Evolutionary conservation across 2,329 filamentous ascomycete genomes (phyloP).

Genomic region (Venturia pyrina): DNA sequence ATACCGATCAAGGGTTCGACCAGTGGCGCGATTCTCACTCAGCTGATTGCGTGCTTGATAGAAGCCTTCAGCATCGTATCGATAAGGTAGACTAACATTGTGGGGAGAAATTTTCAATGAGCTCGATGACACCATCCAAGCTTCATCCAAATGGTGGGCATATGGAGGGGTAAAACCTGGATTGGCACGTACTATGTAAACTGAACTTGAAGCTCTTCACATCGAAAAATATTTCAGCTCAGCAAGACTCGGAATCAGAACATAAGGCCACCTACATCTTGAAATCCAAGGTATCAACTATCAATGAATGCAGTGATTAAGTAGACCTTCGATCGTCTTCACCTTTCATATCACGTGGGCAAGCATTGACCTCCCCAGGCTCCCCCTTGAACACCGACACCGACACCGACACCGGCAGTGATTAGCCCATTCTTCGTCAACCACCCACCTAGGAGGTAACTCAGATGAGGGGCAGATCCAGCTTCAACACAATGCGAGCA

Average conservation of each 20-base stretch:
- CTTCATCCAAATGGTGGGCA: neutral
- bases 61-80: neutral
- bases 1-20: neutral
- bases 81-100: neutral
- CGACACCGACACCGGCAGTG: neutral
- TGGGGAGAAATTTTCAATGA: conserved; percentile 1
- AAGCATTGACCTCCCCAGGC: too few species aligned
- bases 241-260: too few species aligned
- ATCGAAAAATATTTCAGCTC: too few species aligned
- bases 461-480: neutral
- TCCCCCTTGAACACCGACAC: too few species aligned
- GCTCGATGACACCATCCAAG: neutral
- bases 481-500: neutral
- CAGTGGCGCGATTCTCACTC: neutral
- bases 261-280: neutral
- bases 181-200: neutral
- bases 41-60: neutral
- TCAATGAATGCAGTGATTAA: too few species aligned
- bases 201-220: too few species aligned
- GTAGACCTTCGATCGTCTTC: neutral
- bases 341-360: neutral
- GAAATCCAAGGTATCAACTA: too few species aligned
- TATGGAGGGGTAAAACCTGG: neutral
- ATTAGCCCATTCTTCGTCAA: neutral
- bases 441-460: neutral